Conservation (phyloP, 768 basidiomycete species). For the Sutorius australiensis region DNA sequence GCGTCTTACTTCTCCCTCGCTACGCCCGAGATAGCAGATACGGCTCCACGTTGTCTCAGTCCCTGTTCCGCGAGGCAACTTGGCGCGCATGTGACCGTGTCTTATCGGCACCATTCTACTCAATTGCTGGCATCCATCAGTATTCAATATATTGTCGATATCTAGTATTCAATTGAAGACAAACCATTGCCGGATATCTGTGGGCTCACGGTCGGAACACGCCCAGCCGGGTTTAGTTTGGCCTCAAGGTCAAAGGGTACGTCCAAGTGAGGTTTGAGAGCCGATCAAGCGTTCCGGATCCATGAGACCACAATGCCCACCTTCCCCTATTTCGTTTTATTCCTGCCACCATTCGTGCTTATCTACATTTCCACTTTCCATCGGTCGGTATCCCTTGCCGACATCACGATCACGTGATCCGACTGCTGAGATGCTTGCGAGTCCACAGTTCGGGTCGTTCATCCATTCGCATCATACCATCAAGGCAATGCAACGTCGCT, state of each 20-base stretch:
- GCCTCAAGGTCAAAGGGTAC: background rate
- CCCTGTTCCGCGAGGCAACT: slow-evolving; percentile 6
- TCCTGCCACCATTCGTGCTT: background rate
- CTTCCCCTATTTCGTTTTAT: background rate
- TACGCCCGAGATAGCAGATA: background rate
- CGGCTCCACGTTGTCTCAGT: slow-evolving; percentile 5
- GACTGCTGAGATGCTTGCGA: no score
- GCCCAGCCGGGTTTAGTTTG: background rate
- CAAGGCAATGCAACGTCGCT: background rate
- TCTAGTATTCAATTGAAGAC: background rate
- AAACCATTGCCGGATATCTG: background rate
- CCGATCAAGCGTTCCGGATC: background rate
- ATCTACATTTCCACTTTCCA: background rate
- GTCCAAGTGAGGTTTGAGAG: background rate
- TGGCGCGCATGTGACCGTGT: background rate
- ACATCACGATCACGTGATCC: background rate
- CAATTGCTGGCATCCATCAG: background rate
- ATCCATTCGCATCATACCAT: background rate
- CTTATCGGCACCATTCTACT: background rate
- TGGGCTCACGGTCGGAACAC: background rate
- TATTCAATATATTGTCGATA: no score
- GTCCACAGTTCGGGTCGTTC: no score
- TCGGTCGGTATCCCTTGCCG: background rate
- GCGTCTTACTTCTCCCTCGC: background rate
- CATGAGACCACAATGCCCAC: background rate